Evolutionary conservation across 352 stramenopile species (phyloP), one percentile per base, ranked within the genome.

Genomic region (Blastocystis sp.): DNA sequence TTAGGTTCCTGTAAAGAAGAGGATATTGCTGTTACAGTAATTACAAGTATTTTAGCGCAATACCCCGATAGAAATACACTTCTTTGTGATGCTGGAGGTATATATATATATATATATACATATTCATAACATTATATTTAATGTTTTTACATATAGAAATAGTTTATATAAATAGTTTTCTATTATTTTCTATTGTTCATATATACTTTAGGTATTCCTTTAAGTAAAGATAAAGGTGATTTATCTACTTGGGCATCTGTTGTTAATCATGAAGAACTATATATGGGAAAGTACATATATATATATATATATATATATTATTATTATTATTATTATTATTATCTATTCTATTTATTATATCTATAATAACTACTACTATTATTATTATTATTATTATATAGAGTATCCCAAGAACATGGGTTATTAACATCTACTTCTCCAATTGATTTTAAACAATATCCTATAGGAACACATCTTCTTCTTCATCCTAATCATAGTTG

Each of bases 371-470:
- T n/a, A n/a, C n/a, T n/a, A n/a, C n/a, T n/a, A n/a, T n/a, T n/a
- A n/a, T n/a, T n/a, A n/a, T n/a, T n/a, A n/a, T n/a, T n/a, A n/a
- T n/a, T n/a, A n/a, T n/a, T n/a, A n/a, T n/a, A n/a, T n/a, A n/a
- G n/a, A n/a, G n/a, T n/a, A n/a, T n/a, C n/a, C n/a, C 48, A 58
- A 39, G 48, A 58, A 28, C 48, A 58, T 23, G 48, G n/a, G 23
- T 35, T 58, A 10, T 16, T 58, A n/a, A 58, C 48, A 18, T 58
- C 48, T 9, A 24, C 44, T 24, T 18, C 18, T 48, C 48, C 48
- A 13, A 58, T 58, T 43, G 48, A 58, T 25, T 58, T 36, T 24
- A 48, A 34, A 4, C 33, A 58, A 39, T 58, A 58, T 58, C 48
- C 24, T 44, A 24, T 58, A 18, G 48, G 48, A n/a, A 44, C 24